Conservation (phyloP, 2,329 filamentous ascomycete species). For the Neopestalotiopsis sp. region DNA sequence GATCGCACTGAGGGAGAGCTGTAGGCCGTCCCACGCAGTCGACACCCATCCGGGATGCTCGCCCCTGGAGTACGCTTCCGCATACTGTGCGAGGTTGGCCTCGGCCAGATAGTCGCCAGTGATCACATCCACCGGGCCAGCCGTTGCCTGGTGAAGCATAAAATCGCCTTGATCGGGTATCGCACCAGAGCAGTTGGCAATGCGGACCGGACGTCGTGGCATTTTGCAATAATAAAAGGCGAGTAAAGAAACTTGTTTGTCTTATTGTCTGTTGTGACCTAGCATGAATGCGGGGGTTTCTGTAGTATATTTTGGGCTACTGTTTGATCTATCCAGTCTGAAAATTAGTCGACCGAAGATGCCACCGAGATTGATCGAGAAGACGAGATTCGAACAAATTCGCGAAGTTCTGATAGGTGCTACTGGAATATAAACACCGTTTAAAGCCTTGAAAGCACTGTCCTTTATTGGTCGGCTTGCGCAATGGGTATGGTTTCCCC, state of each 20-base stretch:
- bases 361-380: neutral
- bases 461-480: neutral
- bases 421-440: neutral
- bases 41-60: slow-evolving; percentile 40
- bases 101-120: slow-evolving; percentile 47
- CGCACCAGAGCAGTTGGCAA: slow-evolving; percentile 31
- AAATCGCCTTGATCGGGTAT: slow-evolving; percentile 26
- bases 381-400: neutral
- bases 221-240: slow-evolving; percentile 3
- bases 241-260: neutral
- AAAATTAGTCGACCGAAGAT: neutral
- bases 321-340: neutral
- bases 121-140: slow-evolving; percentile 46
- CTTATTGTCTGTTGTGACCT: neutral
- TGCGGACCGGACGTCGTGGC: slow-evolving; percentile 25
- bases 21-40: slow-evolving; percentile 38
- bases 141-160: slow-evolving; percentile 30
- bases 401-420: neutral
- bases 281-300: neutral
- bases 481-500: neutral
- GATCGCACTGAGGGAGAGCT: slow-evolving; percentile 29
- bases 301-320: neutral
- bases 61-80: slow-evolving; percentile 35
- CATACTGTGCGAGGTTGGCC: slow-evolving; percentile 55
- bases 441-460: no score